Evolutionary conservation across 441 rosid genomes (phyloP), one percentile per base, ranked within the genome.

Genomic region (Aquilaria agallochum): DNA sequence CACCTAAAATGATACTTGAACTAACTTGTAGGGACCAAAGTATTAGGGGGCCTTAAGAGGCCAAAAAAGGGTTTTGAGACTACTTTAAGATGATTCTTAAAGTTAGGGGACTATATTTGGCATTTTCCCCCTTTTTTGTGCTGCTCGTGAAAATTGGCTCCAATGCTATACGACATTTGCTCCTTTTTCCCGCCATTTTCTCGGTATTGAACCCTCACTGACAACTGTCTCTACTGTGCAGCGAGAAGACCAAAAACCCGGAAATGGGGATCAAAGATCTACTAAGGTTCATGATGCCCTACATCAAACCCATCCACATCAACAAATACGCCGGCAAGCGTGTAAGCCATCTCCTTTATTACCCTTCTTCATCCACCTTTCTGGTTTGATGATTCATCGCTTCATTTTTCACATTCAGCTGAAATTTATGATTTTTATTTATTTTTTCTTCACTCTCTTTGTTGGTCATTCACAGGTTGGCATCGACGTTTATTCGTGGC

Each of bases 401-500:
- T 64, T 49, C 15, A 20, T 20, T 20, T 20, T 20, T 20, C 27
- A 20, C 27, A 20, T 20, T 20, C 27, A 20, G 27, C 27, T 20
- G 27, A 4, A 3, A 3, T 51, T 56, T 5, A 31, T 56, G 36
- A 0, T 2, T 20, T 59, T 56, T 6, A 14, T 48, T 55, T 47
- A 15, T 9, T 47, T 48, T 46, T 40, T 45, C 30, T 33, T 0
- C 7, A 52, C 10, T 10, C 30, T 50, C 44, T 58, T 46, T n/a
- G 11, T 40, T 10, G 10, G 50, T 57, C 50, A 30, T 60, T 70
- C 60, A 7, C 85, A 92, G 96, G 95, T 92, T 69, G 98, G 98
- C 45, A 84, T 92, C 65, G 98, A 89, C 84, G 98, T 95, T 6
- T 92, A 87, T 82, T 87, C 88, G 66, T 92, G 96, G 95, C 80